Base-by-base conservation (phyloP, 1,284 basidiomycete genomes). In the Papiliotrema flavescens region DNA sequence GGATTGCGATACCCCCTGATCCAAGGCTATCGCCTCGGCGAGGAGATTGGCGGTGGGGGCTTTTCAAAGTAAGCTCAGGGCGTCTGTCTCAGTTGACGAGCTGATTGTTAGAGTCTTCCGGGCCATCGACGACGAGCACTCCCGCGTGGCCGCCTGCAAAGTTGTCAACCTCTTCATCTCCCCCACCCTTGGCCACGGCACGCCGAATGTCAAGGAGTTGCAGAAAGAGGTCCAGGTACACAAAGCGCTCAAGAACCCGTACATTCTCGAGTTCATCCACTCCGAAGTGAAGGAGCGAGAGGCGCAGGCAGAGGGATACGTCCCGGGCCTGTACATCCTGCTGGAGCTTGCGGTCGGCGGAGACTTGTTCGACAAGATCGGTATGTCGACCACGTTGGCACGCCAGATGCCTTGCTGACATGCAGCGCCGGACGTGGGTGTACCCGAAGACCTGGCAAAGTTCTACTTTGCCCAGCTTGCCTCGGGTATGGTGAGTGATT, bases 311-410 rank as follows among this genome's bases (percentile, higher is more conserved):
- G 56, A 65, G 60, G 71, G 62, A 41, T 64, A 73, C 65, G 76
- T 86, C 0, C 87, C 90, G 0, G 92, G 89, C 0, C 81, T 93
- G 41, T 98, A 98, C 71, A 91, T 98, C 81, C 78, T 98, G 24
- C 79, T 98, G 61, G 95, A 98, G 74, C 80, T 95, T 40, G 95
- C 94, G 0, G 86, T 86, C 0, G 94, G 93, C 43, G 95, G 96
- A 0, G 95, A 98, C 74, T 77, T 98, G 40, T 98, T 98, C 72
- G 96, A 98, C 77, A 98, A 98, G 80, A 98, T 98, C 57, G 89
- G 93, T 93, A 67, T 59, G 78, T 63, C 13, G 28, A 32, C 28
- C 6, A 6, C 28, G 5, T 20, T 11, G n/a, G 28, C 11, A 32
- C 24, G 43, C 36, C 24, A 19, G 11, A 20, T 22, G 13, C 17